Base-by-base conservation (phyloP, 1,284 basidiomycete genomes). In the Sphaerobolus stellatus region DNA sequence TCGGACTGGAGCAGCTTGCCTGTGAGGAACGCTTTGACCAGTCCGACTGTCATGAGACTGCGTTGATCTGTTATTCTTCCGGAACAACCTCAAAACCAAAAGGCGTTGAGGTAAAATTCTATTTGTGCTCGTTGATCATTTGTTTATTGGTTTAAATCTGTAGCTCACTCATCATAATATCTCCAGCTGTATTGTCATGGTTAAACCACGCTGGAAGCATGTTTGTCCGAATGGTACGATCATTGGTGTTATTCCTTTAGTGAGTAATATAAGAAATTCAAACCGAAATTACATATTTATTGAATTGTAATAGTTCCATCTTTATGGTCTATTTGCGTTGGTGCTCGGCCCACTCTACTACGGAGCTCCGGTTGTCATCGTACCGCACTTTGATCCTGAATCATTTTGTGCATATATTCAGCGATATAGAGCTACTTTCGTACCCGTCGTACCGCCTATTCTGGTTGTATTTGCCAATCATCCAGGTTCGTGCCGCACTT, bases 381-480 rank as follows among this genome's bases (percentile, higher is more conserved):
- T 90, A 65, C 75, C 83, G 0, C 81, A 81, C 16, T 95, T 93
- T 66, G 86, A 94, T 57, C 83, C 92, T 2, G 75, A 77, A 7
- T 71, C 77, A 25, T 92, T 92, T 61, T 87, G 89, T 65, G 74
- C 74, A 30, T 76, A 79, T 50, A 78, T 90, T 43, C 77, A 85
- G 60, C 76, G 77, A 59, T 90, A 89, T 72, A 79, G 75, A 50
- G 77, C 85, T 51, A 87, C 87, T 0, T 52, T 71, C 34, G 66
- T 78, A 1, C 72, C 92, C 7, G 77, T 95, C 40, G 94, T 95
- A 0, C 94, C 94, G 0, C 94, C 94, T 0, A 84, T 97, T 45
- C 73, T 94, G 4, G 83, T 96, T 5, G 75, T 83, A 1, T 75
- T 94, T 24, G 75, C 83, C 1, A 82, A 82, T 50, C 84, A 87